Evolutionary conservation across 352 stramenopile species (phyloP).

Genomic region (Phytophthora melonis): DNA sequence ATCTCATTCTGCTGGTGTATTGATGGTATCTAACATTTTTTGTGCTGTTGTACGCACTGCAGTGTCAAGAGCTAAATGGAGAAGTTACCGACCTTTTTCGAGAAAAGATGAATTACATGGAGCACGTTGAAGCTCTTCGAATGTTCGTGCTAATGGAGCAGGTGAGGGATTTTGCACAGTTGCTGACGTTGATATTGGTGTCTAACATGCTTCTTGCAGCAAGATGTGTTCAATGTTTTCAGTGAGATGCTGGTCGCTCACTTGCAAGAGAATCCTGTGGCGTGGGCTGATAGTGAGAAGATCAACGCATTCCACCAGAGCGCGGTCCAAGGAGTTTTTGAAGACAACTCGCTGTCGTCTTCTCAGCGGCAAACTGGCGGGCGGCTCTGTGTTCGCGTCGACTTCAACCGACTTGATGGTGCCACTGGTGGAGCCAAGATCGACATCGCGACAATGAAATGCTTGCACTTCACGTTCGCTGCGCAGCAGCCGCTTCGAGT

Average conservation of each 20-base stretch:
- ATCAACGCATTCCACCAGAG: constrained; percentile 67
- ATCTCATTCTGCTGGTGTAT: neutral
- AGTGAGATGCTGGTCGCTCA: constrained; percentile 59
- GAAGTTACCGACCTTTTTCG: constrained; percentile 64
- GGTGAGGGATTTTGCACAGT: constrained; percentile 34
- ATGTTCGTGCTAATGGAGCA: constrained; percentile 81
- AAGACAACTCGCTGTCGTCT: constrained; percentile 52
- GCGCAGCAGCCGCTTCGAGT: constrained; percentile 59
- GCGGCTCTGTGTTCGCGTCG: constrained; percentile 57
- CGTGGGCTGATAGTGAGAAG: constrained; percentile 63
- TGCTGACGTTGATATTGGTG: constrained; percentile 1
- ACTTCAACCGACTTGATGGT: constrained; percentile 58
- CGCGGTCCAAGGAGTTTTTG: constrained; percentile 59
- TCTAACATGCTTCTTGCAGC: constrained; percentile 38
- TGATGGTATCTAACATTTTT: neutral
- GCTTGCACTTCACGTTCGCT: constrained; percentile 67
- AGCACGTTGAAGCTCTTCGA: constrained; percentile 62
- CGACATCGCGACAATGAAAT: constrained; percentile 66
- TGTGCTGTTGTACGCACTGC: neutral
- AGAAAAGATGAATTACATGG: constrained; percentile 55
- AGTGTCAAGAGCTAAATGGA: constrained; percentile 64
- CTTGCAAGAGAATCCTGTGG: constrained; percentile 60
- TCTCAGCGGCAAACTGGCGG: constrained; percentile 49
- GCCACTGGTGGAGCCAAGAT: constrained; percentile 45
- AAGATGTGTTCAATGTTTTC: constrained; percentile 74